A percentile compares a stretch with the other conserved stretches of the same genome.
Evolutionary conservation across 768 basidiomycete genomes (phyloP).

Genomic region (Mycena filopes): DNA sequence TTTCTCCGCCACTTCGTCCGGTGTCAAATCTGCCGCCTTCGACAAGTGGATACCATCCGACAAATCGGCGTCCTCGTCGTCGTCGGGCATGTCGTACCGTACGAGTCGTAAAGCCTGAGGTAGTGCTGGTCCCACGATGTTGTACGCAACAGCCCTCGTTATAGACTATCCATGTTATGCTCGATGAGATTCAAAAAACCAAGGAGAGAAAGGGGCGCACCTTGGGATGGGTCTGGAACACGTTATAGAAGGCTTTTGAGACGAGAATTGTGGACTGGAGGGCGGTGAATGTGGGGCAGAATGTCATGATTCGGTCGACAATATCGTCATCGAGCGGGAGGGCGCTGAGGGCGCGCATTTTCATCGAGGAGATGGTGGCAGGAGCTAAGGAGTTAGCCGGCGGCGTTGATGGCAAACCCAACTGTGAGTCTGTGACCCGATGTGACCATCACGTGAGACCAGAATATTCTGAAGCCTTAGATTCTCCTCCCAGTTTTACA

Average conservation of each 20-base stretch:
- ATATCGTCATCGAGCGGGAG: slow-evolving; percentile 38
- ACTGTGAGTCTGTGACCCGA: no score
- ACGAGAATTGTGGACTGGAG: slow-evolving; percentile 32
- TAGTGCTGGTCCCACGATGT: slow-evolving; percentile 38
- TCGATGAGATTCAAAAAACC: background rate
- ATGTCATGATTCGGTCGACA: slow-evolving; percentile 39
- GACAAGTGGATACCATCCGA: no score
- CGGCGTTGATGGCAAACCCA: no score
- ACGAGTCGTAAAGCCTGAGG: slow-evolving; percentile 38
- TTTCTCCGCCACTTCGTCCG: background rate
- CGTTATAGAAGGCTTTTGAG: slow-evolving; percentile 37
- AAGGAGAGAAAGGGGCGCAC: background rate
- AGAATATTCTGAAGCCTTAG: no score
- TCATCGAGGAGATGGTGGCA: background rate
- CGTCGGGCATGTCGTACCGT: slow-evolving; percentile 4
- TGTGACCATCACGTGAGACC: no score
- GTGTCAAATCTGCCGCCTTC: background rate
- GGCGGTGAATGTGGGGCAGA: slow-evolving; percentile 35
- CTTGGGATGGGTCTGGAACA: slow-evolving; percentile 37
- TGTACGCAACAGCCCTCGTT: slow-evolving; percentile 38
- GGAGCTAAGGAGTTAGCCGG: no score
- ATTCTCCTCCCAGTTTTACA: no score
- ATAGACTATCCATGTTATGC: slow-evolving; percentile 25
- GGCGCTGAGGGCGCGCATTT: slow-evolving; percentile 6
- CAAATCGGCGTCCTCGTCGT: background rate